Evolutionary conservation across 306 rosid genomes (phyloP).

Genomic region (Dryas alaskensis): DNA sequence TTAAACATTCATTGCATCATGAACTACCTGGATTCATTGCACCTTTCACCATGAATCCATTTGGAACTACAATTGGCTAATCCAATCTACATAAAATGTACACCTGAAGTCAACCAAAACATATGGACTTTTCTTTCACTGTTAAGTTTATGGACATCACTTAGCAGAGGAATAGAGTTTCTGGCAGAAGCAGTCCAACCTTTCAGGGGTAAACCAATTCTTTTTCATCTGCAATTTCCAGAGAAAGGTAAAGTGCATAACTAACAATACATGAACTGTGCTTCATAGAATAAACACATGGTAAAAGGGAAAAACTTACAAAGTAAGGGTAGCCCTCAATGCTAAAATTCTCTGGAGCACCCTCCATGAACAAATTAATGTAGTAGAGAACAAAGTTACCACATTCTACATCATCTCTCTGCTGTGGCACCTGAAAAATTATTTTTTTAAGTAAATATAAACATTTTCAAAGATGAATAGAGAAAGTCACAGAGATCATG

Average conservation of each 20-base stretch:
- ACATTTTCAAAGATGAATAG: background rate
- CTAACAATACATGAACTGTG: background rate
- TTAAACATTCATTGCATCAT: too few relatives aligned
- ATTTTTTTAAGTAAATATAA: conserved; percentile 6
- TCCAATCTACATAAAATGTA: background rate
- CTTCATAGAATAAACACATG: background rate
- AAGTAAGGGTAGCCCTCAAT: conserved; percentile 60
- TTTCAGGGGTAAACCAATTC: conserved; percentile 56
- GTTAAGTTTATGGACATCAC: conserved; percentile 3
- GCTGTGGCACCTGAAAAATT: conserved; percentile 68
- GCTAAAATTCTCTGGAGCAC: conserved; percentile 61
- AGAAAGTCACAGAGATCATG: background rate
- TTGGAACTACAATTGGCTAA: conserved; percentile 1
- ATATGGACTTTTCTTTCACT: background rate
- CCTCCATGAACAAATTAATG: conserved; percentile 53
- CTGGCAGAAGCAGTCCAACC: conserved; percentile 45
- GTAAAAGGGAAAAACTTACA: conserved; percentile 40
- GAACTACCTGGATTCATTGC: background rate
- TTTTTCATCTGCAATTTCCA: conserved; percentile 62
- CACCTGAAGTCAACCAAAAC: background rate
- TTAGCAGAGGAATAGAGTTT: conserved; percentile 22
- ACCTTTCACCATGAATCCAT: background rate
- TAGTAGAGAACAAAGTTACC: conserved; percentile 75
- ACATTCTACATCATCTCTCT: conserved; percentile 65
- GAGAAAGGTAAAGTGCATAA: conserved; percentile 14